phyloP scores from a whole-genome alignment of 495 filamentous ascomycete genomes.

The Tuber indicum region DNA sequence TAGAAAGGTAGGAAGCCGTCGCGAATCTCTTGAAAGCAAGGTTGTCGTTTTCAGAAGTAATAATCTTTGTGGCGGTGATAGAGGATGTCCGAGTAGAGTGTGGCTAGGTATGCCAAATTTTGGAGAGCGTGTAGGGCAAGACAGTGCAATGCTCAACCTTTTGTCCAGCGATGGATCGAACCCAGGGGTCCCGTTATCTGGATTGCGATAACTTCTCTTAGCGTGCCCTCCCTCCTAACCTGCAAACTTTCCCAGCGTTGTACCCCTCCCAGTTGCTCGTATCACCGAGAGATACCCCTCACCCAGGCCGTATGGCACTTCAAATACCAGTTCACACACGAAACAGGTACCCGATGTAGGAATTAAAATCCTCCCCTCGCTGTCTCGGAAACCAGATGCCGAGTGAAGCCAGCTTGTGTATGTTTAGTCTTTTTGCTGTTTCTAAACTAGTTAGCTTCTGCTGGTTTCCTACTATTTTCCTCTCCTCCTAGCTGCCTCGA shows the following conservation, averaged over 20 bases:
- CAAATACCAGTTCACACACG: neutral
- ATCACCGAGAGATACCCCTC: conserved; percentile 2
- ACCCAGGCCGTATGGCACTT: neutral
- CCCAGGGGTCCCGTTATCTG: neutral
- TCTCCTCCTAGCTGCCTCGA: neutral
- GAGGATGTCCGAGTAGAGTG: neutral
- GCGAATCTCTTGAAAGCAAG: neutral
- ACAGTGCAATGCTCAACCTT: neutral
- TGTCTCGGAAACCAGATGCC: neutral
- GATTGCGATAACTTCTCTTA: neutral
- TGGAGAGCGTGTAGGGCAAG: neutral
- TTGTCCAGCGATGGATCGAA: neutral
- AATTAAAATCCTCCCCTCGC: conserved; percentile 1
- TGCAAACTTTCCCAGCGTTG: neutral
- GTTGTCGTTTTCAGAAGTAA: neutral
- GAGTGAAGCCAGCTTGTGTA: conserved; percentile 2
- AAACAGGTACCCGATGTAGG: neutral
- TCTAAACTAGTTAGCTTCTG: neutral
- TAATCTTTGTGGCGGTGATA: neutral
- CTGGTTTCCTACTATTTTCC: neutral
- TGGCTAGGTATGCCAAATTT: neutral
- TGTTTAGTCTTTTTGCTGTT: neutral
- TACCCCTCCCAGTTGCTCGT: neutral
- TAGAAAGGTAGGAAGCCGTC: neutral
- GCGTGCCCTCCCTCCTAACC: neutral